Percentiles rank a stretch among this genome's conserved stretches.
phyloP scores from a whole-genome alignment of 257 asterid genomes.

The Solanum habrochaites region DNA sequence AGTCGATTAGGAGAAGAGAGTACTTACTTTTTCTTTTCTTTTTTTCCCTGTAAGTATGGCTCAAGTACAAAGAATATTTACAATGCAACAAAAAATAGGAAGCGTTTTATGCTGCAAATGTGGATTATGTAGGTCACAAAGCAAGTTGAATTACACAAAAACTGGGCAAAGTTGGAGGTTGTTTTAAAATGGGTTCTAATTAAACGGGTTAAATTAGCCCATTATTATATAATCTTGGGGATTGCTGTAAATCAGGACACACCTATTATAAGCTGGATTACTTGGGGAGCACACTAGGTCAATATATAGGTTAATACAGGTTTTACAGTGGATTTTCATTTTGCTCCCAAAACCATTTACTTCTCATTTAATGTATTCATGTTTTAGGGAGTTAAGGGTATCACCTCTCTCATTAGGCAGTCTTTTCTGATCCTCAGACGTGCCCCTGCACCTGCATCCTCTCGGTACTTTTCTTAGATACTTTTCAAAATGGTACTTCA shows the following conservation, averaged over 20 bases:
- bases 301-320: neutral
- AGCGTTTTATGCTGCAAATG: constrained; percentile 28
- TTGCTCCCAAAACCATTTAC: neutral
- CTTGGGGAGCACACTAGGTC: neutral
- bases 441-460: neutral
- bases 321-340: neutral
- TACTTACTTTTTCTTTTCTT: neutral
- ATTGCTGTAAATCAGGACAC: neutral
- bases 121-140: neutral
- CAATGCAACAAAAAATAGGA: constrained; percentile 10
- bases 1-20: neutral
- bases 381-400: neutral
- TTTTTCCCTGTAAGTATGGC: constrained; percentile 4
- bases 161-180: neutral
- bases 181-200: neutral
- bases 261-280: neutral
- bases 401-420: neutral
- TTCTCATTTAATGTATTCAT: neutral
- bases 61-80: constrained; percentile 20
- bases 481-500: neutral
- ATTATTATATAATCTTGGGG: neutral
- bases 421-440: neutral
- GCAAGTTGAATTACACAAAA: neutral
- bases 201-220: neutral
- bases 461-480: neutral